Base-by-base conservation (phyloP, 345 rosid genomes). In the Eucalyptus tenuipes region DNA sequence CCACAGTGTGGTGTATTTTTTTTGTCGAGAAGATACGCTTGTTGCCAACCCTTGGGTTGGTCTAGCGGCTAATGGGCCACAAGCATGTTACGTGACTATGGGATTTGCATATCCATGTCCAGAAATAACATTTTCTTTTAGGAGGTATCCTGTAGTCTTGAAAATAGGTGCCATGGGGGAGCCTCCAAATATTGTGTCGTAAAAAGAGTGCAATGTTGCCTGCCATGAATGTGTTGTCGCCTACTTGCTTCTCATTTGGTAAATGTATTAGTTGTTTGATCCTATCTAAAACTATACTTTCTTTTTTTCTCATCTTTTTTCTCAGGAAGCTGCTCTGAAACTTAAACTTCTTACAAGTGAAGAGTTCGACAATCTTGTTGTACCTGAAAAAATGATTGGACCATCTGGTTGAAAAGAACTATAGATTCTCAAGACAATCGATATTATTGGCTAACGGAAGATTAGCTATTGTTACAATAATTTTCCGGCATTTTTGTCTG, bases 331-430 rank as follows among this genome's bases (percentile, higher is more conserved):
- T 86, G 98, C 97, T 87, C 88, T 96, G 89, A 95, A 96, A 88
- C 95, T 96, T 15, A 93, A 95, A 61, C 97, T 96, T 87, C 95
- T 97, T 29, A 93, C 92, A 27, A 86, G 94, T 37, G 96, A 97
- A 92, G 99, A 97, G 93, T 96, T 97, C 87, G 99, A 97, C 88
- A 92, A 61, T 31, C 98, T 97, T 50, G 99, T 97, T 89, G 99
- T 97, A 50, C 99, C 99, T 13, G 97, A 94, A 94, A 97, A 96
- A 90, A 97, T 96, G 99, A 95, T 97, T 48, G 98, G 99, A 82
- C 99, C 99, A 85, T 91, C 96, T 17, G 94, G 91, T 89, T 95
- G 91, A 96, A 86, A 15, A 42, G 48, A 45, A 84, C 27, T 14
- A 13, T 13, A 66, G 37, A 45, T 85, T 29, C 47, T 48, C 81